These are phyloP conservation scores for Psilocybe azurescens DNA, from an alignment of 768 basidiomycete species.

Conservation along the genomic window DNA sequence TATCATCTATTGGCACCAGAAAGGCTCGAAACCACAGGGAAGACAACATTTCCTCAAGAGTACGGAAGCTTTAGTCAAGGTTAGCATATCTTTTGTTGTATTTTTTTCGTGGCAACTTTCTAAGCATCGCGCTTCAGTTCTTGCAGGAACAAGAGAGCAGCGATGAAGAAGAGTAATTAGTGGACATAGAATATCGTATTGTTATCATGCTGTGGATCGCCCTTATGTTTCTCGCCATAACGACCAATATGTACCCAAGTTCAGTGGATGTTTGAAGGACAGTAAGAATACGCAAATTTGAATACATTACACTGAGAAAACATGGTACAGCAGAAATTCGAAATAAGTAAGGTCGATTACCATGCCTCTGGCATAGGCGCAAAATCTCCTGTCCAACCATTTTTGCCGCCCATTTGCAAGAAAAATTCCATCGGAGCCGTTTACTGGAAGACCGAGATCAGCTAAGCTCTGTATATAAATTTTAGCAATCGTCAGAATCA, in stretches of 20 bases:
- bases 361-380: slow-evolving; percentile 83
- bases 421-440: slow-evolving; percentile 94
- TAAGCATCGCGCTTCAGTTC: slow-evolving; percentile 57
- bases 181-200: slow-evolving; percentile 10
- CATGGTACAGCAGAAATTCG: slow-evolving; percentile 4
- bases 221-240: slow-evolving; percentile 16
- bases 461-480: slow-evolving; percentile 66
- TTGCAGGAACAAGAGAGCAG: slow-evolving; percentile 88
- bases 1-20: slow-evolving; percentile 98
- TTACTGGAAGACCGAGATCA: slow-evolving; percentile 90
- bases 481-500: slow-evolving; percentile 3
- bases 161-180: slow-evolving; percentile 58
- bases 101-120: slow-evolving; percentile 4
- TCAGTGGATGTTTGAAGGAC: not conserved
- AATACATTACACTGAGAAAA: not conserved
- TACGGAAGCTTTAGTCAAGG: slow-evolving; percentile 90
- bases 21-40: slow-evolving; percentile 95
- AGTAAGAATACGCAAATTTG: not conserved
- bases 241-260: slow-evolving; percentile 7
- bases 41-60: slow-evolving; percentile 94
- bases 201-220: slow-evolving; percentile 21
- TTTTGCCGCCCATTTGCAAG: slow-evolving; percentile 69
- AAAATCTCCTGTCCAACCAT: slow-evolving; percentile 81
- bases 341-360: slow-evolving; percentile 45
- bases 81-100: not conserved